Base-by-base conservation (phyloP, 805 yeast genomes). In the Cyberlindnera euphorbiiphila region DNA sequence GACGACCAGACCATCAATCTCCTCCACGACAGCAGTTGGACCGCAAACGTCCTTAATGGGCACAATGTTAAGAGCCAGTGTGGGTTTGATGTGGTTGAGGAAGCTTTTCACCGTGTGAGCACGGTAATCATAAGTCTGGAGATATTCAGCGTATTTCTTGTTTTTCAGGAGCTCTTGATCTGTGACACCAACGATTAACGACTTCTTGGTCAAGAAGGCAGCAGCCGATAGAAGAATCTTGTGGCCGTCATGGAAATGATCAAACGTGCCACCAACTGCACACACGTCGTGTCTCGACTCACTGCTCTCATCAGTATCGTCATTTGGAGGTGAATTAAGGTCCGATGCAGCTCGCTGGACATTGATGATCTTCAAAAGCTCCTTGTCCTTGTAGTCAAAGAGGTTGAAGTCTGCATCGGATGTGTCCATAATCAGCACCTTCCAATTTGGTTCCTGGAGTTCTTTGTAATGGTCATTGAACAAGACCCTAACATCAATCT, bases 191-290 rank as follows among this genome's bases (percentile, higher is more conserved):
- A 93, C 68, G 33, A 91, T 82, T 11, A 93, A 63, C 16, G 60
- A 62, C 2, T 58, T 49, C 3, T 60, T 51, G 0, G 94, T 68
- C 7, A 85, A 46, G 52, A 78, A 87, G 0, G 78, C 76, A 0
- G 95, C 70, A 42, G 85, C 67, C 0, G 93, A 79, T 9, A 93
- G 66, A 19, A 93, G 65, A 20, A 93, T 81, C 58, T 85, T 86
- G 61, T 93, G 99, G 0, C 98, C 99, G 54, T 84, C 95, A 51
- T 93, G 99, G 25, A 93, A 56, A 61, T 93, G 98, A 56, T 93
- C 99, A 64, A 93, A 93, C 0, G 98, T 93, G 0, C 99, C 99
- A 1, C 98, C 98, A 2, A 91, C 79, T 0, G 96, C 91, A 19
- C 59, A 51, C 5, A 69, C 67, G 13, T 46, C 40, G 41, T 61